These are phyloP conservation scores for Ogataea saltuana DNA, from an alignment of 805 yeast species.

Conservation along the genomic window DNA sequence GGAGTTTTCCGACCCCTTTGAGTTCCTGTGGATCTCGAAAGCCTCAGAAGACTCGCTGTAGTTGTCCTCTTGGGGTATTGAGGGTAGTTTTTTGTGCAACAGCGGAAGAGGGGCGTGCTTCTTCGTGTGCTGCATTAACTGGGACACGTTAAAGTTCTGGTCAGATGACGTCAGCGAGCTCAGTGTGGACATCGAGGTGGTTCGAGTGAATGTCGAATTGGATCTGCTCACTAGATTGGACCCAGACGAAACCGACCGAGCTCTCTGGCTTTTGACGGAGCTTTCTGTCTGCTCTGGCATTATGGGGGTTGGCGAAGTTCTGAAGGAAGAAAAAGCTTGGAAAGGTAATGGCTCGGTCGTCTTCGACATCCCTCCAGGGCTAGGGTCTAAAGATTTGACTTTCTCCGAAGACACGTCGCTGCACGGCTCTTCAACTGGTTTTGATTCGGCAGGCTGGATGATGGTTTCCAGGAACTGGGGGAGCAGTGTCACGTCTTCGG, in stretches of 20 bases:
- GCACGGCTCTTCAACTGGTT: too few relatives aligned
- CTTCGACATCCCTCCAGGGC: not conserved
- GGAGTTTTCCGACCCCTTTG: slow-evolving; percentile 9
- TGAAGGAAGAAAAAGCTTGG: slow-evolving; percentile 34
- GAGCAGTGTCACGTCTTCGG: slow-evolving; percentile 16
- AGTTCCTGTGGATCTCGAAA: slow-evolving; percentile 3
- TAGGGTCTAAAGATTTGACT: too few relatives aligned
- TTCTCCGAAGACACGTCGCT: too few relatives aligned
- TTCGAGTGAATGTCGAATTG: slow-evolving; percentile 33
- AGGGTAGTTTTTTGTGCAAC: slow-evolving; percentile 21
- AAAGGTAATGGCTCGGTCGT: slow-evolving; percentile 15
- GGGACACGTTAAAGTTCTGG: slow-evolving; percentile 4
- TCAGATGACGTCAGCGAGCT: slow-evolving; percentile 21
- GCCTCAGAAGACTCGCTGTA: too few relatives aligned
- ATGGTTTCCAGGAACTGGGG: slow-evolving; percentile 17
- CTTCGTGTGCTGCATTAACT: slow-evolving; percentile 4
- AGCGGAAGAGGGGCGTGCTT: slow-evolving; percentile 3
- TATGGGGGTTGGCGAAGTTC: slow-evolving; percentile 32
- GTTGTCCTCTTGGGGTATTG: slow-evolving; percentile 25
- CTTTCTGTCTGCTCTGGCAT: slow-evolving; percentile 2
- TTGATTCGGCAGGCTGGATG: not conserved
- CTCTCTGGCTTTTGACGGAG: slow-evolving; percentile 17
- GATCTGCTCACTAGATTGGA: slow-evolving; percentile 26
- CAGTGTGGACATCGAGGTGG: slow-evolving; percentile 31
- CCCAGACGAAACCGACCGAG: slow-evolving; percentile 20